These are phyloP conservation scores for Eucalyptus sp. DNA, from an alignment of 345 rosid species.

Conservation along the genomic window DNA sequence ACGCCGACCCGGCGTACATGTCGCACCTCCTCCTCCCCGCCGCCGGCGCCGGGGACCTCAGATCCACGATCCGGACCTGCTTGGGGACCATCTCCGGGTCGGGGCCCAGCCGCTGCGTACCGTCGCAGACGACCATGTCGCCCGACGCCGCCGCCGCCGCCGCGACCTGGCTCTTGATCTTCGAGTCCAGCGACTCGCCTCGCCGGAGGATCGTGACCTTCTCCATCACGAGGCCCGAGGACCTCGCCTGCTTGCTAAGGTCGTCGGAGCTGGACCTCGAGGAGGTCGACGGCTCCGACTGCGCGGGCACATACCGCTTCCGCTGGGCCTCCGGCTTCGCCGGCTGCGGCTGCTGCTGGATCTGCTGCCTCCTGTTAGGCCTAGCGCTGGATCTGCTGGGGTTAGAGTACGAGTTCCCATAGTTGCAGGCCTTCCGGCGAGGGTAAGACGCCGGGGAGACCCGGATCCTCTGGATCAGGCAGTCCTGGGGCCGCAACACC, in stretches of 20 bases:
- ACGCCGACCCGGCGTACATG: constrained; percentile 50
- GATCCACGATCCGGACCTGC: constrained; percentile 4
- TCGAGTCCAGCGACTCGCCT: constrained; percentile 44
- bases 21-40: constrained; percentile 1
- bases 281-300: constrained; percentile 20
- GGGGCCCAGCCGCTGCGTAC: constrained; percentile 11
- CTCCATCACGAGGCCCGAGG: constrained; percentile 10
- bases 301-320: constrained; percentile 1
- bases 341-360: constrained; percentile 1
- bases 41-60: constrained; percentile 5
- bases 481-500: constrained; percentile 63
- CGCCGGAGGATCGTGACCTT: constrained; percentile 37
- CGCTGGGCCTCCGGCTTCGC: constrained; percentile 4
- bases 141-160: not conserved
- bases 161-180: constrained; percentile 3
- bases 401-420: not conserved
- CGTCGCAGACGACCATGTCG: not conserved
- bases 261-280: constrained; percentile 18
- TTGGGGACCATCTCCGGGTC: constrained; percentile 14
- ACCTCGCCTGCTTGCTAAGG: not conserved
- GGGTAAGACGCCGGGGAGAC: constrained; percentile 26
- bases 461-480: constrained; percentile 33
- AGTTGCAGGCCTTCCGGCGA: constrained; percentile 34
- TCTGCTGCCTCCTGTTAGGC: constrained; percentile 18
- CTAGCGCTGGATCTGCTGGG: constrained; percentile 2